Percentiles rank a stretch among this genome's conserved stretches.
Conservation (phyloP, 371 early-diverging fungal species). For the Batrachochytrium dendrobatidis region DNA sequence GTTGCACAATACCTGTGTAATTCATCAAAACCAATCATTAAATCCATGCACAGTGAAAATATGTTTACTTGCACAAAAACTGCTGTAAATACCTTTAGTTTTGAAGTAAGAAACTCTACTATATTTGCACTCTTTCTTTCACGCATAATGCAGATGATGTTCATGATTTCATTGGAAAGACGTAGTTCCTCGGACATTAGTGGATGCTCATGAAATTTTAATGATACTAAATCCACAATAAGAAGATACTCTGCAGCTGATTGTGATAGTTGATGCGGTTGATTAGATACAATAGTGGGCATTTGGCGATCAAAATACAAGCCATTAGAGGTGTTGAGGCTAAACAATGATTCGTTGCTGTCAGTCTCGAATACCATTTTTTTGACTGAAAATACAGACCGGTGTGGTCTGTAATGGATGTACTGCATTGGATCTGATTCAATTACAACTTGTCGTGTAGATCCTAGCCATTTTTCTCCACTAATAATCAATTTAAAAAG, state of each 20-base stretch:
- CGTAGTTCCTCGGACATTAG: slow-evolving; percentile 36
- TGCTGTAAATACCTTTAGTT: slow-evolving; percentile 24
- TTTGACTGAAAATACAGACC: not conserved
- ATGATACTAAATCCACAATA: slow-evolving; percentile 24
- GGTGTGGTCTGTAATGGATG: slow-evolving; percentile 12
- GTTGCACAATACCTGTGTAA: not conserved
- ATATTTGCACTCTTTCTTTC: slow-evolving; percentile 22
- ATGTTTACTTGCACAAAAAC: too few relatives aligned
- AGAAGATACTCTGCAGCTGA: slow-evolving; percentile 20
- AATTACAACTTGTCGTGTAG: slow-evolving; percentile 13
- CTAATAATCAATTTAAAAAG: slow-evolving; percentile 7
- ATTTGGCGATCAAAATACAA: slow-evolving; percentile 3
- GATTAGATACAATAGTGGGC: not conserved
- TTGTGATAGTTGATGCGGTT: not conserved
- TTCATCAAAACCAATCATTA: not conserved
- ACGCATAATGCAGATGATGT: slow-evolving; percentile 15
- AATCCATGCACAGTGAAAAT: too few relatives aligned
- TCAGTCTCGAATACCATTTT: too few relatives aligned
- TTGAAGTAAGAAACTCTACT: slow-evolving; percentile 25
- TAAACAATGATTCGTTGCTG: too few relatives aligned
- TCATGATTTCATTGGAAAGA: slow-evolving; percentile 23
- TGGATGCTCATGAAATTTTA: slow-evolving; percentile 34
- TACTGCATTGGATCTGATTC: slow-evolving; percentile 20
- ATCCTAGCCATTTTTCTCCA: slow-evolving; percentile 19
- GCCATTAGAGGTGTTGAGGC: not conserved